Evolutionary conservation across 768 basidiomycete genomes (phyloP), one percentile per base, ranked within the genome.

Genomic region (Lentinus tigrinus): DNA sequence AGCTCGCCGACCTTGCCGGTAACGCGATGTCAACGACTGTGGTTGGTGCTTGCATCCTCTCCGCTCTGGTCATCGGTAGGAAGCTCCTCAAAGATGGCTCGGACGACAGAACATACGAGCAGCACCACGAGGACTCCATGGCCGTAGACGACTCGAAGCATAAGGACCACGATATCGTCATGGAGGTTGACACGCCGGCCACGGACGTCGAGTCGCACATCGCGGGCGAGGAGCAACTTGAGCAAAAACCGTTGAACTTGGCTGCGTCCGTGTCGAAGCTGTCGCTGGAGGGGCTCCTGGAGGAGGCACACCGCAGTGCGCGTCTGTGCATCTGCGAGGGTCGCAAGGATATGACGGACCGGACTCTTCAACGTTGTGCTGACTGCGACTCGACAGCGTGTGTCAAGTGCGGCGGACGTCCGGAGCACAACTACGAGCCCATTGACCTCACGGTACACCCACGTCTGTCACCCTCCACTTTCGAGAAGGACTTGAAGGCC

Each of bases 11-110:
- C 72, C 79, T 98, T 16, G 95, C 95, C 19, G 95, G 95, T 2
- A 98, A 98, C 67, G 95, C 95, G 58, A 98, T 98, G 95, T 95
- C 94, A 1, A 93, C 95, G 4, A 97, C 95, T 1, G 95, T 97
- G 24, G 95, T 98, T 28, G 95, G 95, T 1, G 83, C 92, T 3
- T 88, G 92, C 62, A 91, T 97, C 61, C 75, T 96, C 54, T 87
- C 89, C 17, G 93, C 93, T 0, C 76, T 98, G 44, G 81, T 89
- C 10, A 73, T 87, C 1, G 84, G 85, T 6, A 79, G 78, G 69
- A 80, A 82, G 47, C 77, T 92, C 34, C 76, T 97, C 31, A 87
- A 86, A 61, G 73, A 74, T 1, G 90, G 91, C 4, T 72, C 84
- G 37, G 88, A 91, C 65, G 75, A 72, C 4, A 75, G 81, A 60